These are phyloP conservation scores for Geotrichum cucujoidarum DNA, from an alignment of 1,139 yeast species.

Conservation along the genomic window DNA sequence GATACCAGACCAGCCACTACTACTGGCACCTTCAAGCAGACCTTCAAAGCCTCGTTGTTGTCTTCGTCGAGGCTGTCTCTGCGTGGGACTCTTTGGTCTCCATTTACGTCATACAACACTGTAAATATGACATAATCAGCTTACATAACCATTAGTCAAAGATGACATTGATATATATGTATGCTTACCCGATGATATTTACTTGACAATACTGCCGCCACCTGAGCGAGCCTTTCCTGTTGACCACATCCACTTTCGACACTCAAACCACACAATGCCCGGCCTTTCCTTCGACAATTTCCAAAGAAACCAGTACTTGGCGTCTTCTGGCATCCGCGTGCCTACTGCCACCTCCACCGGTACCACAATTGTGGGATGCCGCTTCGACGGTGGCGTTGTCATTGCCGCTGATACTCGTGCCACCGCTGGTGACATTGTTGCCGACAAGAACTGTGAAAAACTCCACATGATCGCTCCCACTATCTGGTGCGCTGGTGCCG, in stretches of 20 bases:
- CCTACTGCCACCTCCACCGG: constrained; percentile 96
- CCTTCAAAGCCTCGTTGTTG: no score
- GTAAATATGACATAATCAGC: no score
- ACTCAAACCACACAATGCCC: constrained; percentile 49
- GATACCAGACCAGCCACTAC: no score
- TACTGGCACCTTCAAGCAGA: no score
- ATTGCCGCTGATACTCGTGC: constrained; percentile 99
- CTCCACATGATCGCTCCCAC: constrained; percentile 85
- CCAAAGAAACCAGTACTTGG: constrained; percentile 75
- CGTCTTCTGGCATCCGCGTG: constrained; percentile 64
- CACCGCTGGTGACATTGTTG: constrained; percentile 91
- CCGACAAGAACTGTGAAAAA: constrained; percentile 96
- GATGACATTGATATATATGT: not conserved
- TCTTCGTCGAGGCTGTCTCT: no score
- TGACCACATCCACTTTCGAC: not conserved
- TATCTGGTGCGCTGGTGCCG: constrained; percentile 99
- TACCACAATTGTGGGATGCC: constrained; percentile 96
- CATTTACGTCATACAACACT: no score
- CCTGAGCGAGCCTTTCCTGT: no score
- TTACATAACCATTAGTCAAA: no score
- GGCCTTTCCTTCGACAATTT: constrained; percentile 91
- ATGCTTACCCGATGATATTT: no score
- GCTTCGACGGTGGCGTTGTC: constrained; percentile 87
- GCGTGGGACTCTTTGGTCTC: no score
- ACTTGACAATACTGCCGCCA: no score